These are phyloP conservation scores for Zasmidium cellare DNA, from an alignment of 2,329 filamentous ascomycete genomes.

Conservation along the genomic window DNA sequence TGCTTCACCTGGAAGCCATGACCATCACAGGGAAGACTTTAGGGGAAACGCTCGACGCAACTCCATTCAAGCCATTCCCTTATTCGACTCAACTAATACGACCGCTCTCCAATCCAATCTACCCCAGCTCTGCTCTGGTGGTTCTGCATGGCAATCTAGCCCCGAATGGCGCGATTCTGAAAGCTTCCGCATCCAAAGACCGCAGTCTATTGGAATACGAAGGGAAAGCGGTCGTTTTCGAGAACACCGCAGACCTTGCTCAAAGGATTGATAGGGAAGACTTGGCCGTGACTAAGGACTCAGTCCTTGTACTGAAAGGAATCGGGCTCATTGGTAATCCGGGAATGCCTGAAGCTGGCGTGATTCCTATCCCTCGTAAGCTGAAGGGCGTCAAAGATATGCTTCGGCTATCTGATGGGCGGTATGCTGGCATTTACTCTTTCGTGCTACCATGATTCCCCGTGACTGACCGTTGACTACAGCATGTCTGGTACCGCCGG, in stretches of 20 bases:
- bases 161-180: conserved; percentile 51
- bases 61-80: conserved; percentile 43
- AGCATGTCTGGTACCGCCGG: conserved; percentile 58
- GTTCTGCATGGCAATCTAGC: conserved; percentile 51
- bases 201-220: conserved; percentile 45
- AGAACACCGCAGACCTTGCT: conserved; percentile 49
- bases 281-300: conserved; percentile 45
- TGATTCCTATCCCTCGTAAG: conserved; percentile 54
- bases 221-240: conserved; percentile 51
- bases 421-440: neutral
- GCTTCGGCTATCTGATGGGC: conserved; percentile 54
- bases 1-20: conserved; percentile 47
- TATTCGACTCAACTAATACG: conserved; percentile 47
- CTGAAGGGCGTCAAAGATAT: conserved; percentile 54
- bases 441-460: neutral
- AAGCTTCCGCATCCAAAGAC: conserved; percentile 53
- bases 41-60: conserved; percentile 46
- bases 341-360: conserved; percentile 55
- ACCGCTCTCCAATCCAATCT: conserved; percentile 46
- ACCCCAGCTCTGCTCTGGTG: conserved; percentile 47
- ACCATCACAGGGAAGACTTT: conserved; percentile 51
- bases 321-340: conserved; percentile 55
- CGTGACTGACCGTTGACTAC: neutral
- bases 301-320: conserved; percentile 50
- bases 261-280: conserved; percentile 47